Evolutionary conservation across 257 asterid genomes (phyloP), one percentile per base, ranked within the genome.

Genomic region (Datura wrightii): DNA sequence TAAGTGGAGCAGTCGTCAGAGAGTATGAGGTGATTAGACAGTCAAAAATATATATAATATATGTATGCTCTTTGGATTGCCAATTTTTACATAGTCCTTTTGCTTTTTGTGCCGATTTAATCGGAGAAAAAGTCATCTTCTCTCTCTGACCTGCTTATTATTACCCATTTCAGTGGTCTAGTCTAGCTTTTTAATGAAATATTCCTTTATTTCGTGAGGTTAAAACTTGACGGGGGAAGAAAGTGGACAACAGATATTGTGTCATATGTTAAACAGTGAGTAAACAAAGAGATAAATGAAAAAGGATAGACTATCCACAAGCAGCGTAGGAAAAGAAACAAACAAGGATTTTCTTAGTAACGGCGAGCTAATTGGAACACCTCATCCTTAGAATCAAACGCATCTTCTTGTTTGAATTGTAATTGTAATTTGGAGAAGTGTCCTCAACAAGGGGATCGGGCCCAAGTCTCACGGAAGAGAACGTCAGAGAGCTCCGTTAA

Each of bases 11-110:
- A 74, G 63, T 3, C 9, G 31, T 37, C 82, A 52, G 63, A 50
- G 82, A 78, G 63, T 52, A 78, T 78, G 82, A 52, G 18, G 48
- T 78, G 82, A 78, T 78, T 78, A 52, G 82, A 78, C 82, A 52
- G 34, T 78, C 63, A 52, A 76, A 52, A 44, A 69, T 24, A 24
- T 24, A 24, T 24, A 24, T 24, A 24, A 24, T 24, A 24, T 24
- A 15, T 7, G 31, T 15, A 78, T 78, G 63, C 82, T 50, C 82
- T 78, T 78, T 78, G 63, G 63, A 78, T 78, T 78, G 63, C 63
- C 82, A 52, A 78, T 78, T 78, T 63, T 78, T 36, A 31, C 42
- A 31, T 48, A 2, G 6, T 65, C 59, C 62, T 76, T 78, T 78
- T 52, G 48, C 82, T 31, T 78, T 74, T 14, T 78, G 1, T 7